Base-by-base conservation (phyloP, 495 filamentous ascomycete species). In the Penicillium verhagenii region DNA sequence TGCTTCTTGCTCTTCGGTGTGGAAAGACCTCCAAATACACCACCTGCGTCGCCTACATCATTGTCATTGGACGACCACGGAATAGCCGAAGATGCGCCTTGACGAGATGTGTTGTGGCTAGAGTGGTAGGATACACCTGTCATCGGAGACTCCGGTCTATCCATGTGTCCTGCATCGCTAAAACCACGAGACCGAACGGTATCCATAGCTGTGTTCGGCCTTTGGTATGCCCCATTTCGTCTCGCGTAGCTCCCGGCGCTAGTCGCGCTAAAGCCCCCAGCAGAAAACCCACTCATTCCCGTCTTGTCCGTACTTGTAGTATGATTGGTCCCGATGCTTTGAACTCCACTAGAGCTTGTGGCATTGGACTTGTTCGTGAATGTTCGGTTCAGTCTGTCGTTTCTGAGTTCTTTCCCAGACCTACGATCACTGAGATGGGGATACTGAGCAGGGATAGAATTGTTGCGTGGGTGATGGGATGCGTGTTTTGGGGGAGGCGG, bases 231-330 rank as follows among this genome's bases (percentile, higher is more conserved):
- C n/a, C 70, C 68, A 47, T 68, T 74, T 42, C 87, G 84, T 44
- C 94, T 81, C 21, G 90, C 92, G 26, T 92, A 82, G 69, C 92
- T 96, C 40, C 92, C 95, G 14, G 94, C 94, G 68, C 93, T 97
- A 0, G 95, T 97, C 35, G 93, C 90, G 67, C 92, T 96, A 67
- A 97, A 89, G 1, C 82, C 92, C 14, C 91, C 87, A 1, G 95
- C 95, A 40, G 93, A 97, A 26, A 81, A 75, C 7, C 92, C 94
- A 68, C 91, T 96, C 94, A 97, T 96, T 31, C 87, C 85, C 7
- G 93, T 97, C 58, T 80, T 81, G 49, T 87, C 83, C 0, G 91
- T 94, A 61, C 82, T 87, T 7, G 75, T 81, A 40, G 87, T 93
- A 55, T 76, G 75, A 62, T 85, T 86, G 6, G 90, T 93, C n/a